phyloP scores from a whole-genome alignment of 2,329 filamentous ascomycete species.

The Gremmenia infestans region DNA sequence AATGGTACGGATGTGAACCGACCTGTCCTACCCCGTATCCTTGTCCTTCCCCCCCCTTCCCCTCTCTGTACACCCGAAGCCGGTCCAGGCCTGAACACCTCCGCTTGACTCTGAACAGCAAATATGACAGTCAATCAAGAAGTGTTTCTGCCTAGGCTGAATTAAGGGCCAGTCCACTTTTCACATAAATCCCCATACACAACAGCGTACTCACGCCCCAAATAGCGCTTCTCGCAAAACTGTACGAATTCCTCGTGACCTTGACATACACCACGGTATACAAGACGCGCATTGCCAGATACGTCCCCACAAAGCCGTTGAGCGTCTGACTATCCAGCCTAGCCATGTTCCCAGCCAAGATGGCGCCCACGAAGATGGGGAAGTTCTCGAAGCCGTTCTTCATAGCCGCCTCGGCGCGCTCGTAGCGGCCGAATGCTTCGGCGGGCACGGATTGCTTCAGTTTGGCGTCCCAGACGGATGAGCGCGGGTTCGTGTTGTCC shows the following conservation, averaged over 20 bases:
- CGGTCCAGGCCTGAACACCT: too few relatives aligned
- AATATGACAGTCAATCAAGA: too few relatives aligned
- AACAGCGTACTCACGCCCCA: not conserved
- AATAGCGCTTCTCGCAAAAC: not conserved
- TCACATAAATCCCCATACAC: slow-evolving; percentile 2
- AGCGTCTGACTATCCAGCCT: slow-evolving; percentile 21
- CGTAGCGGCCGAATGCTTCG: slow-evolving; percentile 36
- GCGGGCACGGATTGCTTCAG: slow-evolving; percentile 35
- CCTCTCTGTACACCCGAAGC: too few relatives aligned
- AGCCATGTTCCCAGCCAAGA: slow-evolving; percentile 40
- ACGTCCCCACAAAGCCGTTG: slow-evolving; percentile 11
- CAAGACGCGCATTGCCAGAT: slow-evolving; percentile 6
- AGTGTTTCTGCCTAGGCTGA: too few relatives aligned
- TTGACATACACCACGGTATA: slow-evolving; percentile 6
- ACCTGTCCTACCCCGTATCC: too few relatives aligned
- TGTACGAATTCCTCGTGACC: not conserved
- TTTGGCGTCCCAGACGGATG: slow-evolving; percentile 29
- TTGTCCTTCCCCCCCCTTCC: too few relatives aligned
- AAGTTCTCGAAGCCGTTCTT: slow-evolving; percentile 43
- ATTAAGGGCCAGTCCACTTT: slow-evolving; percentile 4
- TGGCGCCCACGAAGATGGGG: slow-evolving; percentile 39
- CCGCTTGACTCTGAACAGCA: too few relatives aligned
- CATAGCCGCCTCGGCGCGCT: slow-evolving; percentile 41
- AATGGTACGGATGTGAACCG: too few relatives aligned
- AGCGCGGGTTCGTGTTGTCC: slow-evolving; percentile 41